A percentile compares a stretch with the other conserved stretches of the same genome.
Conservation (phyloP, 2,329 filamentous ascomycete genomes). For the Scedosporium apiospermum region DNA sequence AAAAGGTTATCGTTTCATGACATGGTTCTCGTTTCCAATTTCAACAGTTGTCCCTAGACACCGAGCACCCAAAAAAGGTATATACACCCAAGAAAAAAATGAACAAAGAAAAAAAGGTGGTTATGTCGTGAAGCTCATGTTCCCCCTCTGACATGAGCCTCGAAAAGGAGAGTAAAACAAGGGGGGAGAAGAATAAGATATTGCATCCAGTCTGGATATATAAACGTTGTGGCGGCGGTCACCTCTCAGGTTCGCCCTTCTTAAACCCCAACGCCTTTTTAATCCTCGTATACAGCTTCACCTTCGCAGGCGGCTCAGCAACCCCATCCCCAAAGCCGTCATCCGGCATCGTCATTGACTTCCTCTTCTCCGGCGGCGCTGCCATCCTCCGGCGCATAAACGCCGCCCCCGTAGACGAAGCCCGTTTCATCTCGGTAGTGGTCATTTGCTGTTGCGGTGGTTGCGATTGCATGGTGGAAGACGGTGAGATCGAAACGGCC, state of each 20-base stretch:
- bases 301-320: conserved; percentile 5
- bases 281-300: conserved; percentile 9
- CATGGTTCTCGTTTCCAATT: conserved; percentile 1
- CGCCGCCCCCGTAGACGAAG: conserved; percentile 15
- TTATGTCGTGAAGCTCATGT: no score
- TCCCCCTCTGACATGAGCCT: no score
- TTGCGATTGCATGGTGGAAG: neutral
- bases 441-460: neutral
- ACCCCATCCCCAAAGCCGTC: neutral
- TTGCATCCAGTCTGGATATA: neutral
- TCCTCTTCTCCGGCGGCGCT: conserved; percentile 1
- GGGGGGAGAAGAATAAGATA: neutral
- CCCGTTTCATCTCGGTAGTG: conserved; percentile 9
- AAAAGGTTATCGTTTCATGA: neutral
- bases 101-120: no score
- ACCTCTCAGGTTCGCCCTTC: neutral
- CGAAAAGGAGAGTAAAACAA: no score
- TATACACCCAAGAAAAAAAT: no score
- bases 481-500: conserved; percentile 5
- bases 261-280: conserved; percentile 9
- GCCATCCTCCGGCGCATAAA: conserved; percentile 14
- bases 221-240: neutral
- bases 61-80: no score
- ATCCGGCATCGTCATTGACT: neutral
- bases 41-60: no score